phyloP scores from a whole-genome alignment of 2,329 filamentous ascomycete genomes.

The Sordariomycetes sp. region DNA sequence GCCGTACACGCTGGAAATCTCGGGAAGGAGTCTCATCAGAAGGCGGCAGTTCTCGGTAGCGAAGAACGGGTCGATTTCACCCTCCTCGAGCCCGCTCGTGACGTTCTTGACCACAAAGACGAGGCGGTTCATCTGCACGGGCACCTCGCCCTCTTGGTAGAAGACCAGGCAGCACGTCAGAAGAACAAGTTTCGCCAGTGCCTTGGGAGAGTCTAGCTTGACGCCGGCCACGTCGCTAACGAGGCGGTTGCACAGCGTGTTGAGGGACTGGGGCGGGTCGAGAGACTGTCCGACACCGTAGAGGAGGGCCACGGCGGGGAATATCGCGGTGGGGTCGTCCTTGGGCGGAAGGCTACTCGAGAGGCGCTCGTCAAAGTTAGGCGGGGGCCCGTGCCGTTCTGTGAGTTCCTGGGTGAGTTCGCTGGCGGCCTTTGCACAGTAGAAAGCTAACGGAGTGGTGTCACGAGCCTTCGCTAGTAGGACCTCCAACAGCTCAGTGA shows the following conservation, averaged over 20 bases:
- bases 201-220: slow-evolving; percentile 28
- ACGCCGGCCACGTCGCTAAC: slow-evolving; percentile 49
- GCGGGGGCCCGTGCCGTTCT: slow-evolving; percentile 33
- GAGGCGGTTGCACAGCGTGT: slow-evolving; percentile 47
- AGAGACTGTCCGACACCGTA: slow-evolving; percentile 40
- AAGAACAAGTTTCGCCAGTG: slow-evolving; percentile 37
- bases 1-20: slow-evolving; percentile 74
- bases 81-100: slow-evolving; percentile 55
- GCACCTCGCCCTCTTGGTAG: slow-evolving; percentile 40
- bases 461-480: slow-evolving; percentile 21
- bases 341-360: slow-evolving; percentile 34
- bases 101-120: slow-evolving; percentile 78
- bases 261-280: slow-evolving; percentile 33
- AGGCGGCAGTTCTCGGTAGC: slow-evolving; percentile 42
- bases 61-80: slow-evolving; percentile 31
- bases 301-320: slow-evolving; percentile 39
- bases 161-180: slow-evolving; percentile 41
- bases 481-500: neutral
- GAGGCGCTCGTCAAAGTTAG: slow-evolving; percentile 35
- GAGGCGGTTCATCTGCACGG: slow-evolving; percentile 55
- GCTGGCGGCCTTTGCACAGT: slow-evolving; percentile 40
- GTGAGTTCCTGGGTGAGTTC: slow-evolving; percentile 35
- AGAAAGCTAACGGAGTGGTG: slow-evolving; percentile 32
- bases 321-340: slow-evolving; percentile 29
- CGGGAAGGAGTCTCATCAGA: slow-evolving; percentile 54